Conservation (phyloP, 2,329 filamentous ascomycete species). For the Diaporthe ilicicola region DNA sequence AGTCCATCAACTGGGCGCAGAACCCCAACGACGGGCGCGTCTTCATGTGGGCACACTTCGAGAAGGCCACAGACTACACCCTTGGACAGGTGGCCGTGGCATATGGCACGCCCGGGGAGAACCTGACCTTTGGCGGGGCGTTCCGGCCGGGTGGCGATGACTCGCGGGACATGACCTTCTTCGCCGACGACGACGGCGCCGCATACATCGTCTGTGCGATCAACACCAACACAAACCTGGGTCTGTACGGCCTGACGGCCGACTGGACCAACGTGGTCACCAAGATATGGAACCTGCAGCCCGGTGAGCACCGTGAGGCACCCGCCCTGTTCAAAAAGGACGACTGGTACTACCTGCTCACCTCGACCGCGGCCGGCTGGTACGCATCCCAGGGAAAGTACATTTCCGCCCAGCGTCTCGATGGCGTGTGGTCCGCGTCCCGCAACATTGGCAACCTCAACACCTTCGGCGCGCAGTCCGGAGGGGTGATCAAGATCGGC, state of each 20-base stretch:
- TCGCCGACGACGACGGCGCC: neutral
- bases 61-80: neutral
- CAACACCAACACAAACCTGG: constrained; percentile 4
- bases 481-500: neutral
- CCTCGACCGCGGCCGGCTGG: constrained; percentile 9
- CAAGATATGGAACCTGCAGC: constrained; percentile 1
- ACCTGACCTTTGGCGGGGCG: constrained; percentile 5
- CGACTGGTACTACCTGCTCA: constrained; percentile 1
- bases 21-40: neutral
- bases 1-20: constrained; percentile 8
- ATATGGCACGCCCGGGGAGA: neutral
- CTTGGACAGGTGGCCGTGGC: constrained; percentile 6
- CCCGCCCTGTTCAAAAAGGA: constrained; percentile 2
- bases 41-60: constrained; percentile 13
- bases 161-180: constrained; percentile 13
- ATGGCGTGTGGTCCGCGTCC: neutral
- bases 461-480: constrained; percentile 15
- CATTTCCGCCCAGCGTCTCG: neutral
- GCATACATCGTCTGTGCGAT: neutral
- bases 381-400: constrained; percentile 9
- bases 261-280: constrained; percentile 5
- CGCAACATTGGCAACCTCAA: constrained; percentile 6
- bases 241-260: neutral
- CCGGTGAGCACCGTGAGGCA: neutral
- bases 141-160: neutral